Evolutionary conservation across 345 rosid genomes (phyloP).

Genomic region (Microcos paniculata): DNA sequence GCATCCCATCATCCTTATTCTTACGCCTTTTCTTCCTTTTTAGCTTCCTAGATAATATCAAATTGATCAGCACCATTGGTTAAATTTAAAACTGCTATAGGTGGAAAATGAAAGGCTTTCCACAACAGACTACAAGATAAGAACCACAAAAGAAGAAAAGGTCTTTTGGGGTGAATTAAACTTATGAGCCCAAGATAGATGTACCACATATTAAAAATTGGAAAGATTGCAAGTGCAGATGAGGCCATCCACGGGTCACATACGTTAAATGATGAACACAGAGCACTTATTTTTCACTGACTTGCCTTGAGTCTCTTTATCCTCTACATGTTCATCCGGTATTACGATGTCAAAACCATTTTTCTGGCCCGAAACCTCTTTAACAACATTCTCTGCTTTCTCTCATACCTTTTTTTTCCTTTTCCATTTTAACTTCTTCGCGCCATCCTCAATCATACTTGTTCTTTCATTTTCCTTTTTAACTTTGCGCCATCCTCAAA

Average conservation of each 20-base stretch:
- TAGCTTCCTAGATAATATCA: slow-evolving; percentile 24
- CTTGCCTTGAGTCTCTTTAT: background rate
- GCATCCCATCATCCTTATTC: slow-evolving; percentile 23
- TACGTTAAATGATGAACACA: background rate
- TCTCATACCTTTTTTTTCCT: background rate
- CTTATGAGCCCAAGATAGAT: background rate
- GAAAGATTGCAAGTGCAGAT: background rate
- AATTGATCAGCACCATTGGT: background rate
- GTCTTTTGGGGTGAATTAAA: background rate
- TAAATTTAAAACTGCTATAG: background rate
- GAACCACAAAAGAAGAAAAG: background rate
- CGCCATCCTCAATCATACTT: too few relatives aligned
- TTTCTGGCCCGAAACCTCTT: background rate
- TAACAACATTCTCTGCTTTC: background rate
- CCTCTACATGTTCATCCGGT: background rate
- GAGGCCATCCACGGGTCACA: background rate
- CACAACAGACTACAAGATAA: background rate
- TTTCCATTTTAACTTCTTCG: slow-evolving; percentile 4
- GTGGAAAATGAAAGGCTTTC: background rate
- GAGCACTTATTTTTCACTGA: slow-evolving; percentile 3
- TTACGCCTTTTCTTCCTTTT: slow-evolving; percentile 31
- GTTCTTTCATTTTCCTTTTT: too few relatives aligned
- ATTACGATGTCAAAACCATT: background rate
- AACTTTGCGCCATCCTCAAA: too few relatives aligned
- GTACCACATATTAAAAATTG: background rate